Percentiles rank a stretch among this genome's conserved stretches.
These are phyloP conservation scores for Pseudoturritis turrita DNA, from an alignment of 345 rosid species.

Conservation along the genomic window DNA sequence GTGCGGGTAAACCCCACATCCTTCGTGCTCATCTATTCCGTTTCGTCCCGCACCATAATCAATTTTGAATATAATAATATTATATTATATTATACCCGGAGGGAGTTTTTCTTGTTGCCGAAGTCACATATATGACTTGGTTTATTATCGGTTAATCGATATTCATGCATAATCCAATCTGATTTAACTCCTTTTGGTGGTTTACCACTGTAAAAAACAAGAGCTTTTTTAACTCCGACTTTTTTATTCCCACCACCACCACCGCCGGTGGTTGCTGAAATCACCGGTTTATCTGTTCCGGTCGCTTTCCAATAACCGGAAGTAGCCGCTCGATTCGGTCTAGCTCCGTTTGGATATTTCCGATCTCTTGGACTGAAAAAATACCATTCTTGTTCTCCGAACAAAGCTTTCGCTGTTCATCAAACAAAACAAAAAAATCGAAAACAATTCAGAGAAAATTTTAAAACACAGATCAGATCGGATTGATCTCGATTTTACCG, in stretches of 20 bases:
- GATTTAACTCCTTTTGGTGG: slow-evolving; percentile 98
- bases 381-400: slow-evolving; percentile 98
- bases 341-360: slow-evolving; percentile 93
- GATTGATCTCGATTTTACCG: slow-evolving; percentile 31
- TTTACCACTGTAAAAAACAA: slow-evolving; percentile 91
- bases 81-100: slow-evolving; percentile 47
- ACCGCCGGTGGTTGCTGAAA: slow-evolving; percentile 42
- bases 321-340: slow-evolving; percentile 95
- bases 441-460: not conserved
- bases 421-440: not conserved
- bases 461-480: not conserved
- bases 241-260: slow-evolving; percentile 48
- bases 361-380: slow-evolving; percentile 93
- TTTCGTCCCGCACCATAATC: too few relatives aligned
- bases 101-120: slow-evolving; percentile 72
- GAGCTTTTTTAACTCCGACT: slow-evolving; percentile 88
- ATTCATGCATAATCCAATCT: slow-evolving; percentile 99
- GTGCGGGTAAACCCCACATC: too few relatives aligned
- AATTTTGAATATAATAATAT: not conserved
- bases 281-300: slow-evolving; percentile 91
- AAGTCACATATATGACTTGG: slow-evolving; percentile 60
- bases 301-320: slow-evolving; percentile 99
- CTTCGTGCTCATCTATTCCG: too few relatives aligned
- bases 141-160: slow-evolving; percentile 63
- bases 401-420: slow-evolving; percentile 65